These are phyloP conservation scores for Candida cerambycidarum DNA, from an alignment of 805 yeast species.

Conservation along the genomic window DNA sequence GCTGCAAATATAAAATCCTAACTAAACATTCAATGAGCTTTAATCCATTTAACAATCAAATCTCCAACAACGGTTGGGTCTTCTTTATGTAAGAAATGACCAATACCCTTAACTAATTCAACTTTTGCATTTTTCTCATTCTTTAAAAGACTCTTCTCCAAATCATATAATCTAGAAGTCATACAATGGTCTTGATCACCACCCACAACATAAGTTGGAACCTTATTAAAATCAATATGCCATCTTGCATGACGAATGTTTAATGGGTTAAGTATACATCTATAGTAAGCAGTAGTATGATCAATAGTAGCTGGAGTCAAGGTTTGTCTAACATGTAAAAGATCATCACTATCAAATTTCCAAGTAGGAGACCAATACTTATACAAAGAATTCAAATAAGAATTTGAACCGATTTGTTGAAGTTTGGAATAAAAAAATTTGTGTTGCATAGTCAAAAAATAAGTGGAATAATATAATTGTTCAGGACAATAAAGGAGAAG, in stretches of 20 bases:
- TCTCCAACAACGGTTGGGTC: slow-evolving; percentile 30
- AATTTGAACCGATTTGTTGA: slow-evolving; percentile 13
- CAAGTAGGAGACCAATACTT: slow-evolving; percentile 41
- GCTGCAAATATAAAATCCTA: too few species aligned
- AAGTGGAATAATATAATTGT: slow-evolving; percentile 35
- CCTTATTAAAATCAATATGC: slow-evolving; percentile 32
- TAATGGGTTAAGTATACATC: slow-evolving; percentile 26
- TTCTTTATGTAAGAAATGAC: slow-evolving; percentile 44
- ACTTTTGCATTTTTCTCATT: slow-evolving; percentile 18
- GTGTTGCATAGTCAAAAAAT: slow-evolving; percentile 39
- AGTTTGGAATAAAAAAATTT: slow-evolving; percentile 23
- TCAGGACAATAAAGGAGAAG: slow-evolving; percentile 29
- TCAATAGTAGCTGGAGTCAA: slow-evolving; percentile 30
- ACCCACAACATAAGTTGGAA: slow-evolving; percentile 36
- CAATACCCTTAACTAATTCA: slow-evolving; percentile 16
- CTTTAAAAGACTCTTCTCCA: slow-evolving; percentile 21
- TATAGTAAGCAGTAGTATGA: slow-evolving; percentile 39
- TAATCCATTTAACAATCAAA: slow-evolving; percentile 29
- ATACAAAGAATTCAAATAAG: slow-evolving; percentile 36
- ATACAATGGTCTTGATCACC: slow-evolving; percentile 44
- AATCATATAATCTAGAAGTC: slow-evolving; percentile 25
- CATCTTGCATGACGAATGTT: slow-evolving; percentile 21
- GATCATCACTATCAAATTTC: slow-evolving; percentile 25
- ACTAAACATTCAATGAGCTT: slow-evolving; percentile 7
- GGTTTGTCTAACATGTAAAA: slow-evolving; percentile 28